Evolutionary conservation across 192 early-diverging fungal species (phyloP).

Genomic region (Phlyctochytrium arcticum): DNA sequence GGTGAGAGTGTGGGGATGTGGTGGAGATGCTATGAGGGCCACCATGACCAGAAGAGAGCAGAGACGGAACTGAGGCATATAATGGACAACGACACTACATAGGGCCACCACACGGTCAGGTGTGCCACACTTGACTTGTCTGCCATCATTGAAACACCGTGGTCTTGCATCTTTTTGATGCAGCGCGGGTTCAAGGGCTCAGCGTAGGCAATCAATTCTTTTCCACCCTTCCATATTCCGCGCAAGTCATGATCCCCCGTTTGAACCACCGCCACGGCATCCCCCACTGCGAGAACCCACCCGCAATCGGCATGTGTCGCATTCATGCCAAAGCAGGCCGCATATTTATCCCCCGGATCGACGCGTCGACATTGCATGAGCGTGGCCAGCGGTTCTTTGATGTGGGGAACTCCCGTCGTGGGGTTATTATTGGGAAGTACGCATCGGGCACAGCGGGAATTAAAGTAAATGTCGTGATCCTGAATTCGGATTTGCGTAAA

Average conservation of each 20-base stretch:
- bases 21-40: too few species aligned
- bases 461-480: slow-evolving; percentile 16
- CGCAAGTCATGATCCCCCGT: slow-evolving; percentile 22
- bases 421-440: slow-evolving; percentile 34
- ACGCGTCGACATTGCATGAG: slow-evolving; percentile 34
- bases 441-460: slow-evolving; percentile 39
- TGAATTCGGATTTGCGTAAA: slow-evolving; percentile 56
- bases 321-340: slow-evolving; percentile 44
- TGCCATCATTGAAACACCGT: too few species aligned
- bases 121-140: too few species aligned
- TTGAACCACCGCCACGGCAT: slow-evolving; percentile 19
- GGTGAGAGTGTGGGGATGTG: too few species aligned
- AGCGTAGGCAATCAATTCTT: too few species aligned
- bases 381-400: slow-evolving; percentile 22
- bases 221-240: slow-evolving; percentile 38
- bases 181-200: too few species aligned
- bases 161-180: too few species aligned
- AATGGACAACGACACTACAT: too few species aligned
- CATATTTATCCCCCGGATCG: slow-evolving; percentile 30
- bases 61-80: too few species aligned
- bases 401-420: slow-evolving; percentile 17
- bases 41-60: too few species aligned
- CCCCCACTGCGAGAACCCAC: slow-evolving; percentile 27
- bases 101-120: too few species aligned
- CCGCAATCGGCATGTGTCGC: slow-evolving; percentile 7